phyloP scores from a whole-genome alignment of 345 rosid species.

The Stellera chamaejasme region DNA sequence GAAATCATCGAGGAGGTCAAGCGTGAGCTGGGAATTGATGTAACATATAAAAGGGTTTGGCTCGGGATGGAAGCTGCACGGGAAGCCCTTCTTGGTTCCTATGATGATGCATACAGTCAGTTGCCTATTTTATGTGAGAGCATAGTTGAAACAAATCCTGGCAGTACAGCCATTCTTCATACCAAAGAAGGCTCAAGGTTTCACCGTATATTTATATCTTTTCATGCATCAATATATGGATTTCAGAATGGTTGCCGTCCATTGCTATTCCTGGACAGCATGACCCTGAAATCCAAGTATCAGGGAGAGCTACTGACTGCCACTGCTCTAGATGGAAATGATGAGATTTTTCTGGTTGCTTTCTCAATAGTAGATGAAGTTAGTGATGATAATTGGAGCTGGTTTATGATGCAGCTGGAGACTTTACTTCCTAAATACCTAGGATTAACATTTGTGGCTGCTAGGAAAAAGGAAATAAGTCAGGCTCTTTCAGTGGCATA shows the following conservation, averaged over 20 bases:
- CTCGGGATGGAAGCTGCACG: conserved; percentile 50
- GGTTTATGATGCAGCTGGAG: conserved; percentile 53
- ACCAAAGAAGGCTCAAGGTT: conserved; percentile 37
- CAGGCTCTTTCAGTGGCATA: conserved; percentile 28
- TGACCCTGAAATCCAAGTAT: conserved; percentile 37
- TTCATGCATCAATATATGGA: conserved; percentile 41
- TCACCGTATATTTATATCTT: conserved; percentile 45
- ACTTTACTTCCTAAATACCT: conserved; percentile 25
- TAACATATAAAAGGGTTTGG: conserved; percentile 46
- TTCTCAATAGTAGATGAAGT: conserved; percentile 44
- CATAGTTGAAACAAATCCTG: conserved; percentile 47
- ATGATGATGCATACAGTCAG: conserved; percentile 38
- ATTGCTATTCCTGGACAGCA: conserved; percentile 41
- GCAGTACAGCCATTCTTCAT: conserved; percentile 35
- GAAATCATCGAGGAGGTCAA: conserved; percentile 38
- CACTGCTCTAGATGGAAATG: conserved; percentile 54
- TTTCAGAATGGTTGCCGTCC: conserved; percentile 55
- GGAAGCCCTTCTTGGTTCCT: conserved; percentile 48
- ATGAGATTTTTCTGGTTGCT: conserved; percentile 45
- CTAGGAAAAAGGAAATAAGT: conserved; percentile 32
- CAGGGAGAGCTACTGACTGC: conserved; percentile 35
- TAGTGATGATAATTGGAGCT: conserved; percentile 42
- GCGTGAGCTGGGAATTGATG: conserved; percentile 44
- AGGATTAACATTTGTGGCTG: conserved; percentile 46
- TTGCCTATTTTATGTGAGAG: conserved; percentile 50